Conservation (phyloP, 345 rosid genomes). For the Ceriops decandra region DNA sequence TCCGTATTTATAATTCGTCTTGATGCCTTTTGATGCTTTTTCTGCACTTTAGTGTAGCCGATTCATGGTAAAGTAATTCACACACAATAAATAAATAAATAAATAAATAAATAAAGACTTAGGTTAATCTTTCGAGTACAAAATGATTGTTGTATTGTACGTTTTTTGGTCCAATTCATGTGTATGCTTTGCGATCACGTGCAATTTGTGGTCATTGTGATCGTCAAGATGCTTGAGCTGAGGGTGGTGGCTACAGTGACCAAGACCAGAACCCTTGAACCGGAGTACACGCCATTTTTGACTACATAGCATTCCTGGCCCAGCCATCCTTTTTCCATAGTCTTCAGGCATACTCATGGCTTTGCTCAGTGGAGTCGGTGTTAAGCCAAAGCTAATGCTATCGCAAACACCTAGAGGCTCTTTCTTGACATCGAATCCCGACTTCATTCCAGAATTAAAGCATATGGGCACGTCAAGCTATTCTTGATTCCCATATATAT, state of each 20-base stretch:
- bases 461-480: too few relatives aligned
- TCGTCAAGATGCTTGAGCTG: conserved; percentile 29
- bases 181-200: conserved; percentile 28
- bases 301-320: conserved; percentile 66
- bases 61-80: too few relatives aligned
- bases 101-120: too few relatives aligned
- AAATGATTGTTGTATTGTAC: too few relatives aligned
- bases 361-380: conserved; percentile 38
- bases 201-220: conserved; percentile 12
- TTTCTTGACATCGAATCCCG: too few relatives aligned
- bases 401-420: background rate
- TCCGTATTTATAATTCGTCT: too few relatives aligned
- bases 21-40: too few relatives aligned
- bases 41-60: too few relatives aligned
- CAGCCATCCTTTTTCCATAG: conserved; percentile 71
- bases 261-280: conserved; percentile 43
- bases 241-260: conserved; percentile 34
- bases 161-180: conserved; percentile 8
- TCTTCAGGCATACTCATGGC: conserved; percentile 66
- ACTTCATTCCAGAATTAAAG: too few relatives aligned
- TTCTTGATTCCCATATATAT: too few relatives aligned
- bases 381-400: conserved; percentile 61
- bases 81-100: too few relatives aligned
- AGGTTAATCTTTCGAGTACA: too few relatives aligned
- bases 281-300: conserved; percentile 50